phyloP scores from a whole-genome alignment of 2,329 filamentous ascomycete genomes.

The Neopestalotiopsis rosae region DNA sequence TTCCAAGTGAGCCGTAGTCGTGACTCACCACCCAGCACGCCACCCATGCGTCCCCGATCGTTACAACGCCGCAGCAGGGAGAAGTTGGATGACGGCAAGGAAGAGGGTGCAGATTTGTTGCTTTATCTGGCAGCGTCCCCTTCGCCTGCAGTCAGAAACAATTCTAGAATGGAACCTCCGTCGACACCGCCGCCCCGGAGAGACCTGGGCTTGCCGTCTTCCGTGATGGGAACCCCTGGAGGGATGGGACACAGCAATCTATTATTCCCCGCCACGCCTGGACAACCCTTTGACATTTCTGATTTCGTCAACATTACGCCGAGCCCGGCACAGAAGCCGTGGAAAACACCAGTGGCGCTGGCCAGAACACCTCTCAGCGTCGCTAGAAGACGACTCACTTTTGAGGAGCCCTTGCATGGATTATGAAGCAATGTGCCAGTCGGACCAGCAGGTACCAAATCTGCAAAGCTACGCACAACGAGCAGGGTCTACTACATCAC shows the following conservation, averaged over 20 bases:
- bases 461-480: not conserved
- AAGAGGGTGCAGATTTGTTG: conserved; percentile 82
- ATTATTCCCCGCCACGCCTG: conserved; percentile 77
- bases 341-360: conserved; percentile 77
- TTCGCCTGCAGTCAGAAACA: conserved; percentile 73
- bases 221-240: conserved; percentile 87
- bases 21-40: conserved; percentile 86
- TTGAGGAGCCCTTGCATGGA: conserved; percentile 68
- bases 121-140: conserved; percentile 91
- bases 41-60: conserved; percentile 67
- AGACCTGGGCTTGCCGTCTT: conserved; percentile 75
- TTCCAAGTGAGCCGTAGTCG: conserved; percentile 68
- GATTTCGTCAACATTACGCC: conserved; percentile 98
- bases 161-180: conserved; percentile 68
- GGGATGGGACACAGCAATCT: conserved; percentile 66
- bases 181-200: conserved; percentile 78
- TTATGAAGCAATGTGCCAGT: conserved; percentile 9
- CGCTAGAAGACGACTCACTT: conserved; percentile 78
- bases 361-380: conserved; percentile 66
- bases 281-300: conserved; percentile 86
- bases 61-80: conserved; percentile 54
- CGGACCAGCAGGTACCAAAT: not conserved
- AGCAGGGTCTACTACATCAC: not conserved
- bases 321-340: conserved; percentile 87
- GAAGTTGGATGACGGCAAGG: conserved; percentile 60